Evolutionary conservation across 306 rosid genomes (phyloP).

Genomic region (Delonix regia): DNA sequence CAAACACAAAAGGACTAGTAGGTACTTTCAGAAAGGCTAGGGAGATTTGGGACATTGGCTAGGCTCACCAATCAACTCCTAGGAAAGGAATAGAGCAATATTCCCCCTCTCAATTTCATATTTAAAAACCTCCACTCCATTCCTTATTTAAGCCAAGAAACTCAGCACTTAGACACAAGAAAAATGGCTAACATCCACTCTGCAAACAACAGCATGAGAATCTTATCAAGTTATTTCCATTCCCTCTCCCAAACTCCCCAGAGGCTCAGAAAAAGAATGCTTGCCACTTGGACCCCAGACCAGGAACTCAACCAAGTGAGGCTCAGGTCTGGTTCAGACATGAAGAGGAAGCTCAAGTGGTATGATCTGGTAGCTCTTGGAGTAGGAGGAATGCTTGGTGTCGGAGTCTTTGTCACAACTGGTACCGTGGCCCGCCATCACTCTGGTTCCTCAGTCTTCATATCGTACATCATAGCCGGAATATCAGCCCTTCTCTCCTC

Average conservation of each 20-base stretch:
- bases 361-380: conserved; percentile 84
- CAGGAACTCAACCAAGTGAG: conserved; percentile 88
- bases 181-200: conserved; percentile 44
- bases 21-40: conserved; percentile 47
- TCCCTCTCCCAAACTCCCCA: conserved; percentile 86
- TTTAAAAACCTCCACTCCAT: conserved; percentile 55
- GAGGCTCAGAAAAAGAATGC: conserved; percentile 78
- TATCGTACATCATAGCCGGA: conserved; percentile 86
- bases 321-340: conserved; percentile 88
- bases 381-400: conserved; percentile 97
- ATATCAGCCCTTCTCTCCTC: conserved; percentile 91
- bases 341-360: conserved; percentile 89
- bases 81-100: conserved; percentile 36
- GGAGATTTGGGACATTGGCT: conserved; percentile 42
- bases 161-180: conserved; percentile 21
- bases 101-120: conserved; percentile 49
- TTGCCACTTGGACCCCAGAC: conserved; percentile 93
- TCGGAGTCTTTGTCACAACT: conserved; percentile 93
- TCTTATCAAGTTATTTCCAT: conserved; percentile 59
- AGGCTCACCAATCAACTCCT: conserved; percentile 33
- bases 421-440: conserved; percentile 62
- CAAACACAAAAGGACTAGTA: conserved; percentile 30
- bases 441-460: conserved; percentile 87
- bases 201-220: conserved; percentile 42
- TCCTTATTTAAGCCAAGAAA: conserved; percentile 45